These are phyloP conservation scores for Aureobasidium leucospermi DNA, from an alignment of 2,329 filamentous ascomycete genomes.

Conservation along the genomic window DNA sequence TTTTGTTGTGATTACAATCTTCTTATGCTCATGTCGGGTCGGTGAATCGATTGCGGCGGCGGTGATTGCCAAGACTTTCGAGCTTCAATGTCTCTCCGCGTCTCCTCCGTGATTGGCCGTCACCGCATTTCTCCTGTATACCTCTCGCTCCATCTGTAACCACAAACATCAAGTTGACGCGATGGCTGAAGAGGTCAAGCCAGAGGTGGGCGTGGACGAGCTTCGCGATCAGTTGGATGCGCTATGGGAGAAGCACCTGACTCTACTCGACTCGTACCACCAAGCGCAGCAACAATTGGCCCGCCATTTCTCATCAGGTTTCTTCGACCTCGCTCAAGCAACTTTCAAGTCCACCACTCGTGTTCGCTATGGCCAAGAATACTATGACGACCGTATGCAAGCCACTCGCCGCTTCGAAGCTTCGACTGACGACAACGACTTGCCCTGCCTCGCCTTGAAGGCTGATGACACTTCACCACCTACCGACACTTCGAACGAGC, in stretches of 20 bases:
- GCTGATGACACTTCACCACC: neutral
- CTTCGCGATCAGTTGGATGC: constrained; percentile 48
- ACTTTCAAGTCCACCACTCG: constrained; percentile 63
- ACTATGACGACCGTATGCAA: constrained; percentile 68
- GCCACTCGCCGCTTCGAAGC: constrained; percentile 43
- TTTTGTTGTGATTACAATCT: neutral
- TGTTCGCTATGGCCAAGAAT: constrained; percentile 59
- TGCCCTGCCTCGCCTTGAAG: neutral
- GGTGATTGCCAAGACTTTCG: constrained; percentile 7
- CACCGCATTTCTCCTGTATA: neutral
- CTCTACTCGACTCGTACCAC: constrained; percentile 60
- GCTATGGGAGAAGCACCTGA: constrained; percentile 59
- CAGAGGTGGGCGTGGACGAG: neutral
- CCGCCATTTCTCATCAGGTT: constrained; percentile 45
- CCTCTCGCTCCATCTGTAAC: too few species aligned
- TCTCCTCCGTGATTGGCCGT: constrained; percentile 1
- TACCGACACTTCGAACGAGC: constrained; percentile 13
- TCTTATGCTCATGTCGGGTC: neutral
- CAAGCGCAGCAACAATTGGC: constrained; percentile 49
- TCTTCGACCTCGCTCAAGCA: constrained; percentile 57
- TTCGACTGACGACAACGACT: constrained; percentile 24
- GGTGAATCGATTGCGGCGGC: neutral
- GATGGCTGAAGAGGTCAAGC: neutral
- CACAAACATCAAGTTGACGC: neutral
- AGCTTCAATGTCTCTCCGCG: neutral